Percentiles rank a stretch among this genome's conserved stretches.
Evolutionary conservation across 305 asterid genomes (phyloP).

Genomic region (Solanum hybrid): DNA sequence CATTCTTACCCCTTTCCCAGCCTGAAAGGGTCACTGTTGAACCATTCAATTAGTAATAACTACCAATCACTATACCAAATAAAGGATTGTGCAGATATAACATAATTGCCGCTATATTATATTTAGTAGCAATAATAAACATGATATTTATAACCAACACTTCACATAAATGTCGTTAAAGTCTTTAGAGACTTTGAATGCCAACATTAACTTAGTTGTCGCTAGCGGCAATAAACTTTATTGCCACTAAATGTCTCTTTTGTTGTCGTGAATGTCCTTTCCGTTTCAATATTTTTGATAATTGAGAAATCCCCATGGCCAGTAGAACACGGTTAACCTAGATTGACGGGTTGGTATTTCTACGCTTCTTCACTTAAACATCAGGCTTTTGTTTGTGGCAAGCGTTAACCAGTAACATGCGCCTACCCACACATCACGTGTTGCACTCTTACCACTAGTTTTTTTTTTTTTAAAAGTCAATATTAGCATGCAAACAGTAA

Average conservation of each 20-base stretch:
- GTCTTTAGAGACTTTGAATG: too few relatives aligned
- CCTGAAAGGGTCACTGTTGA: neutral
- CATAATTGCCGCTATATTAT: too few relatives aligned
- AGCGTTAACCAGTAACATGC: neutral
- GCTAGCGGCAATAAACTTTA: too few relatives aligned
- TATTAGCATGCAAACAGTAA: neutral
- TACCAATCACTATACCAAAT: neutral
- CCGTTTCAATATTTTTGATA: neutral
- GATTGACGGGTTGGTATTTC: accelerated
- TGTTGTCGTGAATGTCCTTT: neutral
- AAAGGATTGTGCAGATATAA: too few relatives aligned
- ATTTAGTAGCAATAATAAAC: too few relatives aligned
- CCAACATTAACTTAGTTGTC: too few relatives aligned
- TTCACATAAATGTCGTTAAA: too few relatives aligned
- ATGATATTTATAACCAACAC: too few relatives aligned
- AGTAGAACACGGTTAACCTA: neutral
- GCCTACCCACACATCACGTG: neutral
- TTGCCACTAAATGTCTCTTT: too few relatives aligned
- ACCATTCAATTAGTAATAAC: neutral
- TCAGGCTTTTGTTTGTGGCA: neutral
- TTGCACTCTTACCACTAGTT: neutral
- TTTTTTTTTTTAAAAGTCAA: neutral
- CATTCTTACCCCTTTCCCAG: neutral
- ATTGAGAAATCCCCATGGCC: neutral
- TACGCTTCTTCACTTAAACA: neutral